Base-by-base conservation (phyloP, 768 basidiomycete genomes). In the Termitomyces sp. region DNA sequence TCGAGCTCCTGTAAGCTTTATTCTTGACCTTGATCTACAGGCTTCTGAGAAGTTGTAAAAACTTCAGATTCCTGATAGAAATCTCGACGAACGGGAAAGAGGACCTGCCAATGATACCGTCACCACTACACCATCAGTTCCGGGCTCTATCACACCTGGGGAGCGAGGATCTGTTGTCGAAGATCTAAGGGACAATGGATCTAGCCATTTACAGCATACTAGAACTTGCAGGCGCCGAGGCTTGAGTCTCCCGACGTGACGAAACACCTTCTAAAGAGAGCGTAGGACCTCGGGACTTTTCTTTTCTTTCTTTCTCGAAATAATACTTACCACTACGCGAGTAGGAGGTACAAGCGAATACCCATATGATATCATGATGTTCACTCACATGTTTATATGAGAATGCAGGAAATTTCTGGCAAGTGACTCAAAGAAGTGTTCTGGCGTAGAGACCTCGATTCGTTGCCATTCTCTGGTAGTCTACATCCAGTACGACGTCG, bases 1-100 rank as follows among this genome's bases (percentile, higher is more conserved):
- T 27, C 82, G 87, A 5, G 65, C 87, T 6, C 84, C 85, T 34
- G 87, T 88, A 62, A 57, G 84, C 71, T 44, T 43, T 32, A 3
- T 7, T 13, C n/a, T 14, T 42, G n/a, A 59, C 33, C 43, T 37
- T 27, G 14, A 12, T 20, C 6, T 36, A 1, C 34, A 24, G n/a
- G 39, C 37, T 18, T 43, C 27, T 3, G 26, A 33, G 36, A 13
- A 27, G 32, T 27, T 47, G 30, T 40, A 49, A 34, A n/a, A 18
- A 5, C 27, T 36, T 5, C 20, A 78, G 76, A 76, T 78, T 39
- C 76, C 76, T 2, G 76, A 76, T 57, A 77, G 75, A 55, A 65
- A 73, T n/a, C 69, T 81, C 1, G 79, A 79, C 30, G 66, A 69
- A n/a, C 49, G 55, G 27, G 36, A 34, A 20, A 59, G 65, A 58